These are phyloP conservation scores for Ascochyta rabiei DNA, from an alignment of 2,329 filamentous ascomycete species.

Conservation along the genomic window DNA sequence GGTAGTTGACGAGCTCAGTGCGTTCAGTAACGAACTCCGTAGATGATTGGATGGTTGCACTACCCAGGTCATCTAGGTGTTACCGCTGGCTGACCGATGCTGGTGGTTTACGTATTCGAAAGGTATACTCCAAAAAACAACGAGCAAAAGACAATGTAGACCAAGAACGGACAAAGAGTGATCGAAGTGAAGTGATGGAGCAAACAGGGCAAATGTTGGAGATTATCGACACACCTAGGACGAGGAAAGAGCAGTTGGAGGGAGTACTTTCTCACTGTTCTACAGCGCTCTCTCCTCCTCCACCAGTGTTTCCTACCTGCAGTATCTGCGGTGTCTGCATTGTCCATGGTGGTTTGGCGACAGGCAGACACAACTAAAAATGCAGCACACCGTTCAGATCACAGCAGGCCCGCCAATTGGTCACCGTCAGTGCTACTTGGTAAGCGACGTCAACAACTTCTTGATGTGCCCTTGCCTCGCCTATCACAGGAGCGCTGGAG, in stretches of 20 bases:
- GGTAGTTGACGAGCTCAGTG: neutral
- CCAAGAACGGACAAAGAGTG: constrained; percentile 3
- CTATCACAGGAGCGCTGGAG: neutral
- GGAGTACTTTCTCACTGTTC: neutral
- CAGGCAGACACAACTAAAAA: neutral
- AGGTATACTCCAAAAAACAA: constrained; percentile 4
- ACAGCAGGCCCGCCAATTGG: neutral
- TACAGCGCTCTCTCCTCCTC: neutral
- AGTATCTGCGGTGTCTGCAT: neutral
- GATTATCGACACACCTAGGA: neutral
- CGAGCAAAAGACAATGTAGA: constrained; percentile 1
- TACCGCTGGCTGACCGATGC: neutral
- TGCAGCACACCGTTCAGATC: neutral
- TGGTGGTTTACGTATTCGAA: neutral
- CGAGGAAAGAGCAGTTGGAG: neutral
- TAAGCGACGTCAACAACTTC: neutral
- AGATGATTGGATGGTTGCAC: neutral
- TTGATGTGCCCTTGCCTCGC: neutral
- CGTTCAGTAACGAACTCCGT: neutral
- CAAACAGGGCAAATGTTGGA: neutral
- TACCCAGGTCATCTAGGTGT: neutral
- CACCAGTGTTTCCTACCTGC: neutral
- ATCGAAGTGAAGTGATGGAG: neutral
- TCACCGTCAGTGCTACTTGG: neutral
- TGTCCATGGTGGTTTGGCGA: neutral